Base-by-base conservation (phyloP, 331 rosid species). In the Erythrophleum ivorense region DNA sequence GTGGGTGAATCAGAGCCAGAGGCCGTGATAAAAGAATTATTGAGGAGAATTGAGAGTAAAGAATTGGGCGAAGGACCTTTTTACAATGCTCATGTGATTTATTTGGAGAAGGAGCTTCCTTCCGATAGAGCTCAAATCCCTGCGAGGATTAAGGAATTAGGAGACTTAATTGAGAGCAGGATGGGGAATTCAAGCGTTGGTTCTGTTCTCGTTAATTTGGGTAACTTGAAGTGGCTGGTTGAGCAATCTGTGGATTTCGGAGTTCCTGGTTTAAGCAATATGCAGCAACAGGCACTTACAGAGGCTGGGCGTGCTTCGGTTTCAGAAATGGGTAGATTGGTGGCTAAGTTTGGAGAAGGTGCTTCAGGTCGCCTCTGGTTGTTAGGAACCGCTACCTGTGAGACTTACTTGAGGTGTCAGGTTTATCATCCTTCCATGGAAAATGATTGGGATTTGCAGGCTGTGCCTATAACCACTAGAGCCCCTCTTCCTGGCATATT, bases 1-100 rank as follows among this genome's bases (percentile, higher is more conserved):
- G 99, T 96, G 1, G 98, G 99, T 38, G 99, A 92, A 65, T 87
- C 94, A 50, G 97, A 96, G 81, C 99, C 98, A 1, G 97, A 92
- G 75, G 92, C 92, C 0, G 91, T 91, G 82, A 80, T 91, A n/a
- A 91, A 71, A 66, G 98, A 96, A 71, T 84, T 96, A 2, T 58
- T 92, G 73, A 86, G 84, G 94, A 88, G 87, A 78, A 91, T 96
- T 80, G 94, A 92, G 79, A 87, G 78, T 46, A 86, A 85, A 53
- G 97, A 96, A 78, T 83, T 91, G 78, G 89, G 85, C 2, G 95
- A 92, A 7, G 92, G 89, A 71, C 74, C 59, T 14, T 80, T 92
- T 6, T 72, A 62, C 45, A 90, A 87, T 76, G 92, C 83, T 38
- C 88, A 86, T 71, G 89, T 94, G 59, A 64, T 96, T 77, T 85